Conservation (phyloP, 1,284 basidiomycete genomes). For the Psilocybe mexicana region DNA sequence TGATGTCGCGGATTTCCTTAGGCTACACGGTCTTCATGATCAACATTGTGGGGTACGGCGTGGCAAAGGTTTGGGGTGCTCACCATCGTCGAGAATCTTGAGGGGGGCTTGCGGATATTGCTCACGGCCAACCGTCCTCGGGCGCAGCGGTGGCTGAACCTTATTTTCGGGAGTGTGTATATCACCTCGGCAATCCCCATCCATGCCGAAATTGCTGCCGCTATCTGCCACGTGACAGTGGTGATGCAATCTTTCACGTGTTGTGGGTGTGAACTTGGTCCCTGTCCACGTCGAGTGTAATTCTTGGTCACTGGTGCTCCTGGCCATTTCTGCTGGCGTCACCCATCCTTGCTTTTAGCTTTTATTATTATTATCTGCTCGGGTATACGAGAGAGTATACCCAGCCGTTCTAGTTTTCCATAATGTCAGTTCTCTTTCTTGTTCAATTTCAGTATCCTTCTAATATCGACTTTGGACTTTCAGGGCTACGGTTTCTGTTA, state of each 20-base stretch:
- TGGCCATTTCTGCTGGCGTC: constrained; percentile 9
- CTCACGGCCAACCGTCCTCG: not conserved
- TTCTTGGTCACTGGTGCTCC: not conserved
- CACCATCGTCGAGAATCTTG: constrained; percentile 40
- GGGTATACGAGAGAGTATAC: constrained; percentile 11
- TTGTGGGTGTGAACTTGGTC: not conserved
- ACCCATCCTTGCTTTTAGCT: not conserved
- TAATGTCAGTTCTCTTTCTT: constrained; percentile 6
- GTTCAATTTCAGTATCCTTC: not conserved
- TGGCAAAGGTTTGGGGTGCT: constrained; percentile 16
- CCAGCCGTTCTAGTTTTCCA: not conserved
- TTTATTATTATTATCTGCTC: constrained; percentile 1
- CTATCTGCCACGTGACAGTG: not conserved
- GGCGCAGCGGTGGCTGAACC: constrained; percentile 17
- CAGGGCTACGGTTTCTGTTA: constrained; percentile 57
- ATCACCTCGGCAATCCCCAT: constrained; percentile 11
- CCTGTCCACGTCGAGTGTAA: constrained; percentile 8
- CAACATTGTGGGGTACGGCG: not conserved
- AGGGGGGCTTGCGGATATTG: constrained; percentile 16
- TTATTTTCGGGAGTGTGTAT: constrained; percentile 14
- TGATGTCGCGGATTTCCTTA: constrained; percentile 98
- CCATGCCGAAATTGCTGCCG: constrained; percentile 3
- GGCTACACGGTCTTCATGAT: constrained; percentile 55
- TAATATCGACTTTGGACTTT: not conserved
- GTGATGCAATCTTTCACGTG: constrained; percentile 2